Percentiles rank a stretch among this genome's conserved stretches.
Evolutionary conservation across 2,329 filamentous ascomycete species (phyloP).

Genomic region (Teratosphaeria destructans): DNA sequence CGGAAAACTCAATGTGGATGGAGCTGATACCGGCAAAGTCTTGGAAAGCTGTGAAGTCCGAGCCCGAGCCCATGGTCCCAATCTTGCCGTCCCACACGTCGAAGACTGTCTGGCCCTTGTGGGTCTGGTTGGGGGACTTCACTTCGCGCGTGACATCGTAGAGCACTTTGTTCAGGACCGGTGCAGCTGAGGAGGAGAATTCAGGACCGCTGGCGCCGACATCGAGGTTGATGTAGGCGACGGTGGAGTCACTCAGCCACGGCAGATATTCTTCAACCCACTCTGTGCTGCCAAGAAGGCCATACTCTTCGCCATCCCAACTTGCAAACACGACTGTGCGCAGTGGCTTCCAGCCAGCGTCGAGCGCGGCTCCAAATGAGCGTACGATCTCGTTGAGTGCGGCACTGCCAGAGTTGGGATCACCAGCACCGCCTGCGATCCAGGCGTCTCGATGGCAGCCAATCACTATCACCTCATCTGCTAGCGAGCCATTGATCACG

Average conservation of each 20-base stretch:
- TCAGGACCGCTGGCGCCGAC: slow-evolving; percentile 55
- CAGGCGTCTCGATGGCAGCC: slow-evolving; percentile 91
- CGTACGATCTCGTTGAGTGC: slow-evolving; percentile 69
- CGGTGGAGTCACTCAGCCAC: slow-evolving; percentile 61
- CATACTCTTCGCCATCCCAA: slow-evolving; percentile 67
- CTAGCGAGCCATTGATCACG: slow-evolving; percentile 75
- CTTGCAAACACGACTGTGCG: slow-evolving; percentile 81
- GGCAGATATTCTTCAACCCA: slow-evolving; percentile 86
- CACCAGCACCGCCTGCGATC: slow-evolving; percentile 73
- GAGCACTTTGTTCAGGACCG: slow-evolving; percentile 64
- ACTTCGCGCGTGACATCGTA: slow-evolving; percentile 55
- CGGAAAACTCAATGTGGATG: slow-evolving; percentile 37
- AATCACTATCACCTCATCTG: slow-evolving; percentile 76
- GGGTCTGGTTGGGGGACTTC: slow-evolving; percentile 59
- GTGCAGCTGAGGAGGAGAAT: slow-evolving; percentile 59
- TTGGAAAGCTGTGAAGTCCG: slow-evolving; percentile 44
- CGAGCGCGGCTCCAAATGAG: slow-evolving; percentile 60
- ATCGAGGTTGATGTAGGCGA: slow-evolving; percentile 83
- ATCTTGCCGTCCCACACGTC: slow-evolving; percentile 51
- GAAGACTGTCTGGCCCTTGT: slow-evolving; percentile 56
- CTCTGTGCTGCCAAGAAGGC: slow-evolving; percentile 75
- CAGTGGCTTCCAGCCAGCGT: slow-evolving; percentile 69
- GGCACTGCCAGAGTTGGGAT: slow-evolving; percentile 75
- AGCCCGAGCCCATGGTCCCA: slow-evolving; percentile 43
- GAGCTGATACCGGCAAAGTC: slow-evolving; percentile 42